Percentiles rank a stretch among this genome's conserved stretches.
phyloP scores from a whole-genome alignment of 2,329 filamentous ascomycete genomes.

The Mycosphaerelloides madeirae region DNA sequence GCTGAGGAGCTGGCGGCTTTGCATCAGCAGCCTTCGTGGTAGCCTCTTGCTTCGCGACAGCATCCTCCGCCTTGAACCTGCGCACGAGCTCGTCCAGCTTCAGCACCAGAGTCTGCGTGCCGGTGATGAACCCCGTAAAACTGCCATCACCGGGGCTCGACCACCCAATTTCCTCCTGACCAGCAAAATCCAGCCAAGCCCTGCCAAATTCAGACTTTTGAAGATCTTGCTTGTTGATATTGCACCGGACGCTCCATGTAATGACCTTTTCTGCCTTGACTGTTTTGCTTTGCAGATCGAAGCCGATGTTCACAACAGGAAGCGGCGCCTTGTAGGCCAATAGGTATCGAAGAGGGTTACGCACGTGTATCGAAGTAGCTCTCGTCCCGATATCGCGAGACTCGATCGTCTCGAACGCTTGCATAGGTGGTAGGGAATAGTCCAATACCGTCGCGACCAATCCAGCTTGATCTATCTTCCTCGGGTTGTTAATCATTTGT shows the following conservation, averaged over 20 bases:
- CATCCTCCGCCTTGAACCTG: conserved; percentile 17
- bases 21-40: not conserved
- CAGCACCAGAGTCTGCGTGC: conserved; percentile 21
- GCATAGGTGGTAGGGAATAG: conserved; percentile 58
- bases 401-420: conserved; percentile 58
- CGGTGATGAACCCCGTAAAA: no score
- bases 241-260: no score
- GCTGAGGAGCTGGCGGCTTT: not conserved
- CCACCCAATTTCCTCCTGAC: conserved; percentile 11
- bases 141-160: no score
- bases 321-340: conserved; percentile 39
- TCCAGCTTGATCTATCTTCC: conserved; percentile 43
- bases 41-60: conserved; percentile 5
- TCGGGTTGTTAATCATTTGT: conserved; percentile 47
- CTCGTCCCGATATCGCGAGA: conserved; percentile 14
- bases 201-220: not conserved
- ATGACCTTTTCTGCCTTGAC: conserved; percentile 11
- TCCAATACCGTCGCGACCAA: not conserved
- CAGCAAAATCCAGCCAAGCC: conserved; percentile 4
- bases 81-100: conserved; percentile 37
- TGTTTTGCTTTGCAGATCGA: conserved; percentile 26
- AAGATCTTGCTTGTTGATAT: not conserved
- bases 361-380: conserved; percentile 28
- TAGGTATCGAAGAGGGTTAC: conserved; percentile 34
- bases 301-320: conserved; percentile 33